Base-by-base conservation (phyloP, 768 basidiomycete genomes). In the Rhodotorula toruloides region DNA sequence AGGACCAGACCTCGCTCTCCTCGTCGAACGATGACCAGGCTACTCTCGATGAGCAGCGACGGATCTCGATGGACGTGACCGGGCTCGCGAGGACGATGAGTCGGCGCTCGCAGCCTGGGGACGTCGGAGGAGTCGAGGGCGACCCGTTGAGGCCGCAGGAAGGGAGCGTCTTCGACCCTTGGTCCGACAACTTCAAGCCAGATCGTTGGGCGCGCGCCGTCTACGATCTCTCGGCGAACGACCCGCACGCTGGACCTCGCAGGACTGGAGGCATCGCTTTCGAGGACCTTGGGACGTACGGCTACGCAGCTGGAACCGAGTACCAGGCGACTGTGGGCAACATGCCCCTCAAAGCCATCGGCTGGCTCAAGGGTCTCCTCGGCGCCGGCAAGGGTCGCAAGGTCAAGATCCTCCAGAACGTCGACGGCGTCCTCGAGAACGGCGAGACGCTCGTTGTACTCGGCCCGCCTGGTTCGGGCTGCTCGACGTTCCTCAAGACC, bases 371-470 rank as follows among this genome's bases (percentile, higher is more conserved):
- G 63, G 53, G 56, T 46, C 66, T 88, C 54, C 77, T 89, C 37
- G 79, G 80, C 21, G 82, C 80, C 27, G 84, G 88, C 65, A 83
- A 86, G 53, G 87, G 53, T 29, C 47, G 87, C 17, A 80, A 83
- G 3, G 80, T 89, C 19, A 81, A 54, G 53, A 54, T 54, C 39
- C 53, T 54, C 39, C 3, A 29, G n/a, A 27, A 27, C n/a, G 37
- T 54, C 27, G 53, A 54, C 37, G 53, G 53, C 37, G 10, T 54
- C 53, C 53, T 54, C 53, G 53, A 83, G 12, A 82, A 85, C 0
- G 86, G 87, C 25, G 87, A 89, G 77, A 88, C 89, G 90, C 86
- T 89, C 74, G 82, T 81, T 53, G 79, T 80, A 7, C 78, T 78
- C 13, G 76, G 80, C 49, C 79, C 79, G 50, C 53, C 53, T 13